These are phyloP conservation scores for Rachicladosporium sp. DNA, from an alignment of 2,329 filamentous ascomycete genomes.

Conservation along the genomic window DNA sequence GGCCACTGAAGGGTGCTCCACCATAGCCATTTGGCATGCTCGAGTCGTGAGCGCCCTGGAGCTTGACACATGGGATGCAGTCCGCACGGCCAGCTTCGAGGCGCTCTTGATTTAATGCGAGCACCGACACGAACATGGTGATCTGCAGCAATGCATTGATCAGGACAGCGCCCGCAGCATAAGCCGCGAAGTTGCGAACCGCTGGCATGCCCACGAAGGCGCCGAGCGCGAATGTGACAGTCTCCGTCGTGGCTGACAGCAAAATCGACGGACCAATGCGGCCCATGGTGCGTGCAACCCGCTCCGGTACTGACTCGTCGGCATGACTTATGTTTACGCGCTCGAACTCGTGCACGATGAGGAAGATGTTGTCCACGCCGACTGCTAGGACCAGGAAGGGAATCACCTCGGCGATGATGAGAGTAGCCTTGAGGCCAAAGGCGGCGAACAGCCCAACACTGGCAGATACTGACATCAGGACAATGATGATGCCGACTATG, in stretches of 20 bases:
- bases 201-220: conserved; percentile 96
- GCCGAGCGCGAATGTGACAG: conserved; percentile 81
- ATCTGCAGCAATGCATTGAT: conserved; percentile 96
- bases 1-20: conserved; percentile 52
- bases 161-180: conserved; percentile 88
- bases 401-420: conserved; percentile 98
- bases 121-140: conserved; percentile 89
- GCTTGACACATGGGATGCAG: conserved; percentile 78
- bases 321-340: conserved; percentile 85
- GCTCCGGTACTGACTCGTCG: conserved; percentile 37
- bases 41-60: conserved; percentile 60
- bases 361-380: conserved; percentile 96
- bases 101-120: conserved; percentile 80
- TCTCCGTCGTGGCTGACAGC: conserved; percentile 89
- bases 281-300: conserved; percentile 47
- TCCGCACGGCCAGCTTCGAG: conserved; percentile 83
- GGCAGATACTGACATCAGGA: conserved; percentile 94
- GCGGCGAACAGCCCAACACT: conserved; percentile 93
- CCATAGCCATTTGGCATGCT: conserved; percentile 48
- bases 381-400: conserved; percentile 94
- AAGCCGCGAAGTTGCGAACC: conserved; percentile 92
- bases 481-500: conserved; percentile 87
- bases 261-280: conserved; percentile 91
- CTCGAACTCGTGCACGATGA: conserved; percentile 97
- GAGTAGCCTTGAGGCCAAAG: conserved; percentile 78